Conservation (phyloP, 1,139 yeast genomes). For the Nakaseomyces kungkrabaensis region DNA sequence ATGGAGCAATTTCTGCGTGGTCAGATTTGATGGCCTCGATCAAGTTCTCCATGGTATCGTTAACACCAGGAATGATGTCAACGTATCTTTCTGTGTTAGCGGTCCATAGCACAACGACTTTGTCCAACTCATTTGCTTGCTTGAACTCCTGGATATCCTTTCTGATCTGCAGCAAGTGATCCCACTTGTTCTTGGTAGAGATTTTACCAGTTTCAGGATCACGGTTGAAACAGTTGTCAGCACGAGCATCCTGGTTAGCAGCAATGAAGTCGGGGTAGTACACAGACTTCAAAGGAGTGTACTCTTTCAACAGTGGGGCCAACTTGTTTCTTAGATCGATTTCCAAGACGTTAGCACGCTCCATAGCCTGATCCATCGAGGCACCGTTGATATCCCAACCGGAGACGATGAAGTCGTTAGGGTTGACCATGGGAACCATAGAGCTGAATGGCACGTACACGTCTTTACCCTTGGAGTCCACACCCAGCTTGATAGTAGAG, state of each 20-base stretch:
- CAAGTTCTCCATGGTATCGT: conserved; percentile 80
- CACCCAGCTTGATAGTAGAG: conserved; percentile 82
- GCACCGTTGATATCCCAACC: conserved; percentile 90
- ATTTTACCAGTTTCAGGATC: conserved; percentile 39
- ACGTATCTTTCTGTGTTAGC: conserved; percentile 95
- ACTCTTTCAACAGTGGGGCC: conserved; percentile 50
- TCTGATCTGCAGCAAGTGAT: conserved; percentile 80
- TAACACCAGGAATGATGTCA: conserved; percentile 66
- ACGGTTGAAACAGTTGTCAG: conserved; percentile 71
- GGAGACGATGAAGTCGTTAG: conserved; percentile 81
- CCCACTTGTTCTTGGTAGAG: conserved; percentile 65
- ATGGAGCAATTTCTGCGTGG: conserved; percentile 81
- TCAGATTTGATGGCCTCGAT: conserved; percentile 63
- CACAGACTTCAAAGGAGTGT: conserved; percentile 70
- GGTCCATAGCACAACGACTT: conserved; percentile 88
- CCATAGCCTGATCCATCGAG: conserved; percentile 68
- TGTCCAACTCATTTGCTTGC: conserved; percentile 61
- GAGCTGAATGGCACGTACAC: conserved; percentile 90
- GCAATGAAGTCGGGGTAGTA: conserved; percentile 97
- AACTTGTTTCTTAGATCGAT: conserved; percentile 74
- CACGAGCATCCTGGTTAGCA: conserved; percentile 86
- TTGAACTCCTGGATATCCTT: conserved; percentile 76
- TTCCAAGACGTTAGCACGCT: conserved; percentile 81
- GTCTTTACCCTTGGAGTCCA: conserved; percentile 72
- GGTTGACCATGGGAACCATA: conserved; percentile 76